Conservation (phyloP, 1,284 basidiomycete genomes). For the Leccinum fallax region DNA sequence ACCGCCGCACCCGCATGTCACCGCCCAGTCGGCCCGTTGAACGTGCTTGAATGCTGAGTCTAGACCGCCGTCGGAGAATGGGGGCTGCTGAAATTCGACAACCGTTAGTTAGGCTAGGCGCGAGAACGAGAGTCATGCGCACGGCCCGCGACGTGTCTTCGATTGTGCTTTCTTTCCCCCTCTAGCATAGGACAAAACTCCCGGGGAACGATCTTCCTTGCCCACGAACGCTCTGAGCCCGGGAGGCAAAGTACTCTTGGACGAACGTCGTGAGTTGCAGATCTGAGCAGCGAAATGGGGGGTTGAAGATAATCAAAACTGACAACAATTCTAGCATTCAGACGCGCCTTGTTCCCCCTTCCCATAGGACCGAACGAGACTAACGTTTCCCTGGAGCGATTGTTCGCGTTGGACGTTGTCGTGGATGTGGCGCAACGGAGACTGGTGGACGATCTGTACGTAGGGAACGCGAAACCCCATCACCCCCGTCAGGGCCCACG, state of each 20-base stretch:
- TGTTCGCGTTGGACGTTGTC: background rate
- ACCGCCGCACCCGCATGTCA: background rate
- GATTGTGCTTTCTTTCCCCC: background rate
- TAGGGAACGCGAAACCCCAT: slow-evolving; percentile 1
- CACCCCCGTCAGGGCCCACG: background rate
- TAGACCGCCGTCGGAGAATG: background rate
- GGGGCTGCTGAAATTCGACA: background rate
- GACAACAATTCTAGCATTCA: background rate
- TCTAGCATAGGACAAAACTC: slow-evolving; percentile 7
- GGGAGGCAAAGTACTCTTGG: background rate
- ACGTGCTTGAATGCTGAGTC: background rate
- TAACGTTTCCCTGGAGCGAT: background rate
- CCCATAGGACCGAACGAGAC: background rate
- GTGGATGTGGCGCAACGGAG: background rate
- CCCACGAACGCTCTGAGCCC: background rate
- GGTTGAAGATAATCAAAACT: slow-evolving; percentile 8
- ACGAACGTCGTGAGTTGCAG: slow-evolving; percentile 4
- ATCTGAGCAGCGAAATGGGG: background rate
- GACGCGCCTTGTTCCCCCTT: background rate
- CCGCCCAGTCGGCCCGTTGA: background rate
- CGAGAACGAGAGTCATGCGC: background rate
- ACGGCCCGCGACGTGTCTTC: background rate
- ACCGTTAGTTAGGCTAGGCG: background rate
- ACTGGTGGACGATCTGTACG: background rate
- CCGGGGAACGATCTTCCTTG: slow-evolving; percentile 1